Percentiles rank a stretch among this genome's conserved stretches.
Conservation (phyloP, 1,139 yeast species). For the Waltiozyma sp. region DNA sequence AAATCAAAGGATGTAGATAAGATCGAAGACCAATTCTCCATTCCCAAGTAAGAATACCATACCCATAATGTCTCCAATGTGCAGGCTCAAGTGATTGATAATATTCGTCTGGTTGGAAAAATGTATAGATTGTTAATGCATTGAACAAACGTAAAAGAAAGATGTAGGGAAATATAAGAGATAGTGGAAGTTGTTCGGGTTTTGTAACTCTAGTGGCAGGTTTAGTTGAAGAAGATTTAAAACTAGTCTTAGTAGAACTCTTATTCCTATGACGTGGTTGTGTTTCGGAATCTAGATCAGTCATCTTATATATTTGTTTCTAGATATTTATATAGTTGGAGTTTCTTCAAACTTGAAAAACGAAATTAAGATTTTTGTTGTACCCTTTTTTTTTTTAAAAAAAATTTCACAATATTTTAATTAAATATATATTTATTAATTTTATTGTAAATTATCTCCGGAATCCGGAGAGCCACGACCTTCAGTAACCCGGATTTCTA, state of each 20-base stretch:
- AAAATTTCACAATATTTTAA: no score
- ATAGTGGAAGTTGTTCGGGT: constrained; percentile 2
- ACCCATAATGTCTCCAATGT: constrained; percentile 59
- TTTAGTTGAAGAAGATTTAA: not conserved
- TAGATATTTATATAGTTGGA: no score
- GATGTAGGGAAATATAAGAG: constrained; percentile 16
- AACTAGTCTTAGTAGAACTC: no score
- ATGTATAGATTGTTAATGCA: constrained; percentile 55
- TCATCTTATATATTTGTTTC: no score
- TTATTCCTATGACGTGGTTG: not conserved
- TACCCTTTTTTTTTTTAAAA: no score
- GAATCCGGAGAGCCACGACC: no score
- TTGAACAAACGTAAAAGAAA: constrained; percentile 42
- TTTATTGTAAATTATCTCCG: no score
- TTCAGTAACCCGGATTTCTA: no score
- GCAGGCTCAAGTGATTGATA: constrained; percentile 95
- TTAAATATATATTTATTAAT: no score
- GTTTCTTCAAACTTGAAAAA: no score
- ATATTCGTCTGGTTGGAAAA: constrained; percentile 93
- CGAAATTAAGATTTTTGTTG: no score
- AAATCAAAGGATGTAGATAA: constrained; percentile 68
- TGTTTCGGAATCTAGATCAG: not conserved
- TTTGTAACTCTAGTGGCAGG: no score
- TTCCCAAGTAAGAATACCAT: constrained; percentile 91
- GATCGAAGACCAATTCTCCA: constrained; percentile 74